Percentiles rank a stretch among this genome's conserved stretches.
These are phyloP conservation scores for Ceratocystis eucalypticola DNA, from an alignment of 2,329 filamentous ascomycete species.

Conservation along the genomic window DNA sequence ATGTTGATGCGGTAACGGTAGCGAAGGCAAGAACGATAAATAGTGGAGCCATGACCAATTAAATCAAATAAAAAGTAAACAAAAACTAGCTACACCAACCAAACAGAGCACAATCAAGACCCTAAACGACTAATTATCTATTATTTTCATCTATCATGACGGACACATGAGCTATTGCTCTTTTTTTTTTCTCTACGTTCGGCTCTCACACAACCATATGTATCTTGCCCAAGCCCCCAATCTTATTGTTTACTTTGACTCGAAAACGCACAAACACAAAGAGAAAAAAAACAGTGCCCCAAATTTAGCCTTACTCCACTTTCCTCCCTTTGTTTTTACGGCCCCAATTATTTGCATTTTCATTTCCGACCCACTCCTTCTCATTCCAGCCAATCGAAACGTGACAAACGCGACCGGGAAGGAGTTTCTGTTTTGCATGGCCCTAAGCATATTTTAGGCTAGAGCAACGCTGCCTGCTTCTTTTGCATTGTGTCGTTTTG, in stretches of 20 bases:
- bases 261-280: neutral
- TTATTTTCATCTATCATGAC: too few species aligned
- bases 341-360: neutral
- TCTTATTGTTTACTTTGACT: constrained; percentile 6
- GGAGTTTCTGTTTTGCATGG: neutral
- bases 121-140: too few species aligned
- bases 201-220: too few species aligned
- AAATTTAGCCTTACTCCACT: neutral
- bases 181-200: too few species aligned
- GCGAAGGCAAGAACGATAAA: constrained; percentile 2
- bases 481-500: too few species aligned
- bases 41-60: neutral
- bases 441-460: neutral
- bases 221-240: neutral
- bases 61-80: neutral
- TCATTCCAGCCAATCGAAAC: neutral
- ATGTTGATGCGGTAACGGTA: constrained; percentile 21
- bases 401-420: neutral
- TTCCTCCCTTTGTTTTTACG: constrained; percentile 5
- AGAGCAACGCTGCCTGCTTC: too few species aligned
- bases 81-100: neutral
- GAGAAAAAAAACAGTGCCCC: neutral
- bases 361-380: neutral
- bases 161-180: too few species aligned
- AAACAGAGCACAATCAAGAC: neutral